These are phyloP conservation scores for Alternaria infectoria DNA, from an alignment of 2,329 filamentous ascomycete genomes.

Conservation along the genomic window DNA sequence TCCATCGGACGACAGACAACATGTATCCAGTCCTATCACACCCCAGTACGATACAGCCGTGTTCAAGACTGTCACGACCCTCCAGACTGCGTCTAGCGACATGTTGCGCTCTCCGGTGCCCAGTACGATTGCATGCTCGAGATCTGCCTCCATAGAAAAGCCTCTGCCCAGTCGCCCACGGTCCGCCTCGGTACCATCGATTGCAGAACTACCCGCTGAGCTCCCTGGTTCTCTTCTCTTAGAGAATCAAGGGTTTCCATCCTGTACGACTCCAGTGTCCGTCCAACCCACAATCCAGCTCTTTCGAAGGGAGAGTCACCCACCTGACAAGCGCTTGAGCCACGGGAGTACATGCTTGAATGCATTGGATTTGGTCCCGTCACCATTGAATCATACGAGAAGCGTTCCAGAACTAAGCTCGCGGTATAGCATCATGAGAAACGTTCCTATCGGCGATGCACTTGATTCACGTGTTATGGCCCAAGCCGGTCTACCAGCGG, in stretches of 20 bases:
- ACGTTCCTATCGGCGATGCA: slow-evolving; percentile 31
- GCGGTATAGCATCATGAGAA: slow-evolving; percentile 32
- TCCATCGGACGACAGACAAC: slow-evolving; percentile 29
- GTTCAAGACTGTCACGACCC: slow-evolving; percentile 40
- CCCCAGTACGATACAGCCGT: slow-evolving; percentile 37
- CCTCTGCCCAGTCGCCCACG: slow-evolving; percentile 48
- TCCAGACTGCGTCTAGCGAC: slow-evolving; percentile 52
- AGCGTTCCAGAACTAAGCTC: slow-evolving; percentile 21
- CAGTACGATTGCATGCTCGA: slow-evolving; percentile 36
- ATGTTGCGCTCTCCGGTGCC: slow-evolving; percentile 51
- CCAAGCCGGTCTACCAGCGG: slow-evolving; percentile 28
- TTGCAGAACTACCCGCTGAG: slow-evolving; percentile 43
- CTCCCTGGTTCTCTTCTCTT: slow-evolving; percentile 38
- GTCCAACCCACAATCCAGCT: slow-evolving; percentile 17
- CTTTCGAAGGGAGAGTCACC: slow-evolving; percentile 15
- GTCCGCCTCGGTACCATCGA: slow-evolving; percentile 49
- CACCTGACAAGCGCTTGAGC: neutral
- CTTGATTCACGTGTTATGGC: slow-evolving; percentile 21
- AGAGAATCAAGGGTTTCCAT: slow-evolving; percentile 43
- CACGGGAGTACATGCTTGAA: neutral
- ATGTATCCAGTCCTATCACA: slow-evolving; percentile 31
- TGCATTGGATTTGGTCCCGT: slow-evolving; percentile 9
- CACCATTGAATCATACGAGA: slow-evolving; percentile 21
- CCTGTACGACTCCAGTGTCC: slow-evolving; percentile 17
- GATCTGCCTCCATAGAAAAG: slow-evolving; percentile 40